phyloP scores from a whole-genome alignment of 2,329 filamentous ascomycete species.

The Stagonosporopsis chrysanthemi region DNA sequence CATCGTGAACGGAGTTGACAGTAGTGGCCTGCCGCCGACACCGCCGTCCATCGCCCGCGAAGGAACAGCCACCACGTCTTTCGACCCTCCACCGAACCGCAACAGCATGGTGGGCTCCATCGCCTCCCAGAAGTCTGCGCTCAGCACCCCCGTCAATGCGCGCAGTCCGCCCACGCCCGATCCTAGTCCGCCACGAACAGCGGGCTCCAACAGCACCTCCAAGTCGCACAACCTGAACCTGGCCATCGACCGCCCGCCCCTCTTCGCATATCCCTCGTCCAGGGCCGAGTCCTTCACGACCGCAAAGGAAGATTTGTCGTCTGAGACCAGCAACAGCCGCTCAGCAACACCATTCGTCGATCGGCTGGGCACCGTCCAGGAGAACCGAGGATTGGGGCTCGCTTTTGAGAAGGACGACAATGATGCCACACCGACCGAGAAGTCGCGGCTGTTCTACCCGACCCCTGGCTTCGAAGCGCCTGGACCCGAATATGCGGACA shows the following conservation, averaged over 20 bases:
- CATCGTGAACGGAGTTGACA: conserved; percentile 38
- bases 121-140: conserved; percentile 48
- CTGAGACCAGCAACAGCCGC: conserved; percentile 43
- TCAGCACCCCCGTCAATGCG: conserved; percentile 52
- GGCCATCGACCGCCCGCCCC: conserved; percentile 33
- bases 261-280: conserved; percentile 51
- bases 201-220: conserved; percentile 27
- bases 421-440: conserved; percentile 45
- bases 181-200: conserved; percentile 46
- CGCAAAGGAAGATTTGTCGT: conserved; percentile 52
- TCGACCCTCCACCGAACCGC: conserved; percentile 46
- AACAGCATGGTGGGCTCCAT: conserved; percentile 51
- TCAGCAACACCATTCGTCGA: conserved; percentile 38
- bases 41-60: conserved; percentile 53
- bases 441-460: conserved; percentile 22
- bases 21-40: conserved; percentile 54
- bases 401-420: conserved; percentile 44
- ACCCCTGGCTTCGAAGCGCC: background rate
- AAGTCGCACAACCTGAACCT: conserved; percentile 1
- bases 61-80: conserved; percentile 29
- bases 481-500: conserved; percentile 16
- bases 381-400: conserved; percentile 45
- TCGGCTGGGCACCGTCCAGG: conserved; percentile 39
- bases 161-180: conserved; percentile 51
- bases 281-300: conserved; percentile 57